Base-by-base conservation (phyloP, 768 basidiomycete species). In the Mycena kentingensis region DNA sequence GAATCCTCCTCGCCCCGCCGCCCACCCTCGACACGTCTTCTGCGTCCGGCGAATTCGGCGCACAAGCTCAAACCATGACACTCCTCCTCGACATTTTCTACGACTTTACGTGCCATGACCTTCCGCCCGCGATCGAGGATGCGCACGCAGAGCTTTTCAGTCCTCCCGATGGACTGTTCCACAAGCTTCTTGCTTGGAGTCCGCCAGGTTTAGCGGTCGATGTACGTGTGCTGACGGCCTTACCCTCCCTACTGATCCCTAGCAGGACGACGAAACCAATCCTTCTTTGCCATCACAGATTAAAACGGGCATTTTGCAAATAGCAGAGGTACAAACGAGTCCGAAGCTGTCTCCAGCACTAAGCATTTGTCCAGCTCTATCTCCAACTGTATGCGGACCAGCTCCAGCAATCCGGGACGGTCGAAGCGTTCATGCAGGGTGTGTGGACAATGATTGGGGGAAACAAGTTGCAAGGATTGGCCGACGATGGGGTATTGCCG, bases 91-190 rank as follows among this genome's bases (percentile, higher is more conserved):
- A 95, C 29, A 82, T 98, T 22, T 98, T 88, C 74, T 88, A 94
- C 63, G 97, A 98, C 69, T 82, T 99, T 58, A 93, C 89, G 2
- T 90, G 90, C 60, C 96, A 98, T 58, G 97, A 99, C 70, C 77
- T 98, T 16, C 97, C 95, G 4, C 93, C 93, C 13, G 88, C 85
- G 58, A 86, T 99, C 61, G 97, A 99, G 66, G 97, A 98, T 63
- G 75, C 84, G 24, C 84, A 94, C 52, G 74, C 79, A 18, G 81
- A 88, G 54, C 97, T 96, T 67, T 97, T 98, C 68, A 85, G 78
- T 3, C 75, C 84, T 1, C 72, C 72, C 0, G 72, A 68, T 3
- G 90, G 90, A 2, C 85, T 84, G 74, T 88, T 98, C 65, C 83
- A 92, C 53, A 80, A 79, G 50, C 90, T 97, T 62, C 70, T 98